Conservation (phyloP, 2,329 filamentous ascomycete genomes). For the Phialocephala sp. region DNA sequence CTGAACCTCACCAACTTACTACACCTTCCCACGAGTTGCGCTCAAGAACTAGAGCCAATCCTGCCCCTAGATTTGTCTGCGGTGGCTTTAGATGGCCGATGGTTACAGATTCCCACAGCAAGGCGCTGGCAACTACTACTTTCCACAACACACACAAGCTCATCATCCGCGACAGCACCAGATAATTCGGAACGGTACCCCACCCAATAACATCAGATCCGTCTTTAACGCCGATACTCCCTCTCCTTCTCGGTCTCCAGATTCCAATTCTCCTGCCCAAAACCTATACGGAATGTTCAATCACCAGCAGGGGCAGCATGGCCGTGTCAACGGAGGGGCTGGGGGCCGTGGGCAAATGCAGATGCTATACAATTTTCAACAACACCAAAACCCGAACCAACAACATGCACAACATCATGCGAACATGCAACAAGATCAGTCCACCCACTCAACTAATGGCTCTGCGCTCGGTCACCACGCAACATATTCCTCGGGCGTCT, state of each 20-base stretch:
- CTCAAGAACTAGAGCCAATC: constrained; percentile 35
- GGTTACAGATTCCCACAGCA: constrained; percentile 68
- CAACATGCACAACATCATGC: constrained; percentile 69
- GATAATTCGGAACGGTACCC: constrained; percentile 49
- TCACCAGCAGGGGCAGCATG: constrained; percentile 73
- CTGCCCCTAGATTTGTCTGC: constrained; percentile 33
- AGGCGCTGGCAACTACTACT: constrained; percentile 63
- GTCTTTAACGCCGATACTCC: constrained; percentile 51
- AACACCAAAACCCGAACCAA: constrained; percentile 56
- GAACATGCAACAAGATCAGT: constrained; percentile 63
- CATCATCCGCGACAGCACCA: constrained; percentile 50
- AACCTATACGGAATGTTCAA: constrained; percentile 67
- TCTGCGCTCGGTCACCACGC: constrained; percentile 64
- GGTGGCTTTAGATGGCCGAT: constrained; percentile 68
- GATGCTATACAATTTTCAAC: constrained; percentile 75
- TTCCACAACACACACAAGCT: constrained; percentile 51
- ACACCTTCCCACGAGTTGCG: constrained; percentile 30
- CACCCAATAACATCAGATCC: constrained; percentile 50
- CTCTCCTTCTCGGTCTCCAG: constrained; percentile 63
- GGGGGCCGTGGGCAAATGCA: constrained; percentile 64
- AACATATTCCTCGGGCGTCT: constrained; percentile 65
- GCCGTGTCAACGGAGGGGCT: constrained; percentile 74
- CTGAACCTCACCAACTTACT: constrained; percentile 28
- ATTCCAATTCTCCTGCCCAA: constrained; percentile 46
- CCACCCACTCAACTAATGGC: constrained; percentile 58